phyloP scores from a whole-genome alignment of 1,284 basidiomycete species.

The Cryptococcus amylolentus region DNA sequence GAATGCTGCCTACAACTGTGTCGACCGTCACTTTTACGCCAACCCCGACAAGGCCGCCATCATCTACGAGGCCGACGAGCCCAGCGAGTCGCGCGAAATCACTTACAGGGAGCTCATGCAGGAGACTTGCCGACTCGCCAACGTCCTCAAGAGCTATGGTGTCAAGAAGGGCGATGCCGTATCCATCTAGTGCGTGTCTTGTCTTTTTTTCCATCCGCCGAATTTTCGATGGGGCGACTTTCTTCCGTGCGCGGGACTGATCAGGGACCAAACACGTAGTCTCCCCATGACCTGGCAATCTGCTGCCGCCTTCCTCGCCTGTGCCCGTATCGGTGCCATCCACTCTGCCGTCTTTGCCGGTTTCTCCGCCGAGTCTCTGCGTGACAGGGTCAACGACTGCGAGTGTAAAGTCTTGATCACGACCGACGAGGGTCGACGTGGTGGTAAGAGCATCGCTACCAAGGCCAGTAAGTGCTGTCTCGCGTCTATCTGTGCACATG shows the following conservation, averaged over 20 bases:
- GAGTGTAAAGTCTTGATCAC: constrained; percentile 87
- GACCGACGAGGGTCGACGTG: constrained; percentile 89
- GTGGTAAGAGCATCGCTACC: constrained; percentile 92
- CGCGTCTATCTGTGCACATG: not conserved
- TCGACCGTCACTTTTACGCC: constrained; percentile 80
- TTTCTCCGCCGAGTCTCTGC: constrained; percentile 93
- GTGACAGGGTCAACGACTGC: constrained; percentile 91
- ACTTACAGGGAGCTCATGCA: constrained; percentile 81
- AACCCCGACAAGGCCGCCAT: constrained; percentile 92
- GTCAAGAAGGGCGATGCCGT: constrained; percentile 96
- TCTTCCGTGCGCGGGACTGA: not conserved
- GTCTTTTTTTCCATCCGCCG: not conserved
- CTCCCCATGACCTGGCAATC: constrained; percentile 69
- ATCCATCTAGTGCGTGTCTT: constrained; percentile 63
- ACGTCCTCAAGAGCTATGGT: constrained; percentile 84
- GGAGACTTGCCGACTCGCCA: constrained; percentile 85
- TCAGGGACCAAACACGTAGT: constrained; percentile 9
- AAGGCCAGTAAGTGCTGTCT: constrained; percentile 61
- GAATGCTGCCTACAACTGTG: constrained; percentile 95
- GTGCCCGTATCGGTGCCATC: constrained; percentile 92
- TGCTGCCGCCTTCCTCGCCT: constrained; percentile 91
- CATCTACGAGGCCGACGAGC: constrained; percentile 98
- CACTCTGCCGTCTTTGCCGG: constrained; percentile 99
- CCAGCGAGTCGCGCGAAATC: constrained; percentile 71
- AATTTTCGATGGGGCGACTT: not conserved